These are phyloP conservation scores for Trichoderma sp. DNA, from an alignment of 2,329 filamentous ascomycete genomes.

Conservation along the genomic window DNA sequence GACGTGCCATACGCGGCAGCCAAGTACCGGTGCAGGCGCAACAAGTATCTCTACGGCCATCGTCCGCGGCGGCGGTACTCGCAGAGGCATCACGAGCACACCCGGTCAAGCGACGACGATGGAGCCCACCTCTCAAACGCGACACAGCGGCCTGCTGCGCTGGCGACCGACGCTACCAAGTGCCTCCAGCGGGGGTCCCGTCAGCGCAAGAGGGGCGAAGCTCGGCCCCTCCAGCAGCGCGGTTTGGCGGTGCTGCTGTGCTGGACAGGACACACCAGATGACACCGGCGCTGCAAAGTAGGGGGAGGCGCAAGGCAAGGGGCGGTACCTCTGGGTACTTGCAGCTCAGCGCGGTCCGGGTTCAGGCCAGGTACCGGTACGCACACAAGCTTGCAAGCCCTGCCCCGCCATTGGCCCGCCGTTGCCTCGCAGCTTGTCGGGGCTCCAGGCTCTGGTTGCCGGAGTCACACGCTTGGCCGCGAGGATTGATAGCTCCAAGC, in stretches of 20 bases:
- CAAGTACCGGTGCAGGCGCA: background rate
- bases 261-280: background rate
- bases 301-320: background rate
- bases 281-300: background rate
- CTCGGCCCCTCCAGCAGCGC: constrained; percentile 16
- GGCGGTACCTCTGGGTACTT: constrained; percentile 9
- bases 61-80: background rate
- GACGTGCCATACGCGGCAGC: background rate
- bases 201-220: constrained; percentile 23
- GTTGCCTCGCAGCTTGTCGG: constrained; percentile 3
- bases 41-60: background rate
- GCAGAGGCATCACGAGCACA: background rate
- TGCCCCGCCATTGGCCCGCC: constrained; percentile 16
- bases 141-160: constrained; percentile 18
- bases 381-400: background rate
- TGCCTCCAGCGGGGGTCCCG: constrained; percentile 27
- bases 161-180: constrained; percentile 26
- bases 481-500: background rate
- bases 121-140: constrained; percentile 15
- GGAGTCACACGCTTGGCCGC: constrained; percentile 14
- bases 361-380: constrained; percentile 1
- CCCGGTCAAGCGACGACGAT: background rate
- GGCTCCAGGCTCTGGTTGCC: constrained; percentile 18
- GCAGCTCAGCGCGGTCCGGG: background rate
- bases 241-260: background rate